Percentiles rank a stretch among this genome's conserved stretches.
Conservation (phyloP, 176 grass and related monocot species). For the Rhynchospora tenuis region DNA sequence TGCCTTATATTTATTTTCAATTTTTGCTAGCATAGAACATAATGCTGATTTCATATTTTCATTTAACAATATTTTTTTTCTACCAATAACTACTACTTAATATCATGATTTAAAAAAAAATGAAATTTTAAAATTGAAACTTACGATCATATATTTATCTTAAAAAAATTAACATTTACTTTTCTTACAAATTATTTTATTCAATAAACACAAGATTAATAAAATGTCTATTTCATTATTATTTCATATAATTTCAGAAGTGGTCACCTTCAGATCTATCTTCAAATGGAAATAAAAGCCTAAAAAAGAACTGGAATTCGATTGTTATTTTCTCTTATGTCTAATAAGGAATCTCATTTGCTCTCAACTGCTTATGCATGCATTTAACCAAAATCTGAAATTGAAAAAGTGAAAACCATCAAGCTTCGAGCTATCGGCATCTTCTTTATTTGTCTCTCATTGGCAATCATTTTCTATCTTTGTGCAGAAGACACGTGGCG, state of each 20-base stretch:
- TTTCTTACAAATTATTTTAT: no score
- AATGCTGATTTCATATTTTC: no score
- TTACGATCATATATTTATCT: no score
- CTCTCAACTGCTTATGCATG: background rate
- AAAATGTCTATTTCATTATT: background rate
- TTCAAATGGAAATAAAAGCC: background rate
- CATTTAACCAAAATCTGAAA: background rate
- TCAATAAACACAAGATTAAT: no score
- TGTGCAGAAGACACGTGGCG: background rate
- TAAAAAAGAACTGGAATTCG: background rate
- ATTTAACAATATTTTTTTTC: no score
- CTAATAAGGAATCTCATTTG: background rate
- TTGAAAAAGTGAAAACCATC: background rate
- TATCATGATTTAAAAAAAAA: no score
- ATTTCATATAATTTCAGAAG: background rate
- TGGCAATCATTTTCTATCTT: slow-evolving; percentile 4
- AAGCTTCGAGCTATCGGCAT: background rate
- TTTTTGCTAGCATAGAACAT: background rate
- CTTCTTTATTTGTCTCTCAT: slow-evolving; percentile 4
- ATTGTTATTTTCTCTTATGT: background rate
- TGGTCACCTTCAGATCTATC: background rate
- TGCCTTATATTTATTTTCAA: background rate
- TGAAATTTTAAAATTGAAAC: no score
- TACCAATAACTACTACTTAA: no score
- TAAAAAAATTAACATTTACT: no score